phyloP scores from a whole-genome alignment of 1,284 basidiomycete species.

The Irpex rosettiformis region DNA sequence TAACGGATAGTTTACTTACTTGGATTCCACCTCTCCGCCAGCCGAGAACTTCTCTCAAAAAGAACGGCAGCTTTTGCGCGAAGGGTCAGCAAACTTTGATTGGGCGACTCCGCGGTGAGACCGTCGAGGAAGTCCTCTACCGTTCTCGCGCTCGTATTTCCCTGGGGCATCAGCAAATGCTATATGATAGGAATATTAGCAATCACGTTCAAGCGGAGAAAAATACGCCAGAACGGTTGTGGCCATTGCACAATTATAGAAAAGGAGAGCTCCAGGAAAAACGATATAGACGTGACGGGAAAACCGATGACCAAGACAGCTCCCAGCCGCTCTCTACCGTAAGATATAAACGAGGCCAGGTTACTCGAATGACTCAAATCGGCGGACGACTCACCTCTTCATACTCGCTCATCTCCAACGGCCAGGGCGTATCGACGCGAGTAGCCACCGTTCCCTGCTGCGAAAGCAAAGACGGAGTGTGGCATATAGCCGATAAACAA shows the following conservation, averaged over 20 bases:
- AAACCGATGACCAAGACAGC: no score
- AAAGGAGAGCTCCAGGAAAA: no score
- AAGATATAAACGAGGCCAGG: not conserved
- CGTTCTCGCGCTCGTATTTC: constrained; percentile 24
- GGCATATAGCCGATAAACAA: constrained; percentile 36
- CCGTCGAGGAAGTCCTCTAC: constrained; percentile 31
- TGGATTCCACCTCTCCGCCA: constrained; percentile 24
- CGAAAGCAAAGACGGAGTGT: constrained; percentile 32
- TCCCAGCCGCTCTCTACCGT: no score
- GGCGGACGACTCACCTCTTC: constrained; percentile 19
- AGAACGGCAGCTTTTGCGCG: constrained; percentile 36
- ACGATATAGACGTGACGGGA: no score
- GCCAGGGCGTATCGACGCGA: constrained; percentile 41
- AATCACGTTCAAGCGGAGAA: not conserved
- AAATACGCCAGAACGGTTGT: not conserved
- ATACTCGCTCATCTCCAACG: constrained; percentile 33
- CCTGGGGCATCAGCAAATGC: constrained; percentile 22
- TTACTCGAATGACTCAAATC: not conserved
- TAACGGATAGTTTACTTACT: constrained; percentile 17
- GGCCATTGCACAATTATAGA: not conserved
- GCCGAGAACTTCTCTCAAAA: constrained; percentile 31
- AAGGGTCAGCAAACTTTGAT: constrained; percentile 28
- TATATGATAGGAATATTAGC: constrained; percentile 5
- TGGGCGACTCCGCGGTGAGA: constrained; percentile 18
- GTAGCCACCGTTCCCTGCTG: constrained; percentile 27